Evolutionary conservation across 1,284 basidiomycete species (phyloP).

Genomic region (Takashimella koratensis): DNA sequence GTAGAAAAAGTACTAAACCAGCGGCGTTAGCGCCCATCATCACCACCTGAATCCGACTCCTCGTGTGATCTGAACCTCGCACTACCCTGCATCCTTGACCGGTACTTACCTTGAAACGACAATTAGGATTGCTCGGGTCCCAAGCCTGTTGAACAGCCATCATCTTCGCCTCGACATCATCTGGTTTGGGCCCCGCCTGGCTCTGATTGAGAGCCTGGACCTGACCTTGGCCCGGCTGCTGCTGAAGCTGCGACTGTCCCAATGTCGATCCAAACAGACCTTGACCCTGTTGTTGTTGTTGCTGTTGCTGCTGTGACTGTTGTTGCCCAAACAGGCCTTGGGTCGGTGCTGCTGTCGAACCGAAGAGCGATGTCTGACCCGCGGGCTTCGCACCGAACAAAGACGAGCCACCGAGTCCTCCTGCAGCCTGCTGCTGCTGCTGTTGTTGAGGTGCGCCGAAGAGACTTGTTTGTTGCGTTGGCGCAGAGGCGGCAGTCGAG

Average conservation of each 20-base stretch:
- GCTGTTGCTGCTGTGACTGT: constrained; percentile 17
- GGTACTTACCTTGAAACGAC: constrained; percentile 78
- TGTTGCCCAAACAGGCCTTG: constrained; percentile 16
- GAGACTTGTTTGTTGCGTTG: constrained; percentile 1
- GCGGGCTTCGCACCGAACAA: constrained; percentile 15
- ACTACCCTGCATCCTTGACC: too few relatives aligned
- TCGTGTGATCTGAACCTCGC: too few relatives aligned
- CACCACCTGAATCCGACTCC: too few relatives aligned
- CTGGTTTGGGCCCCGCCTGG: not conserved
- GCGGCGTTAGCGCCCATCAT: too few relatives aligned
- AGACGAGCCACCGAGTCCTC: constrained; percentile 9
- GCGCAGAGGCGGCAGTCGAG: not conserved
- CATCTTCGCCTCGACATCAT: constrained; percentile 59
- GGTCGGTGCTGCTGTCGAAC: constrained; percentile 8
- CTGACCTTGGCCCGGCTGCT: constrained; percentile 54
- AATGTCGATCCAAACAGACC: constrained; percentile 48
- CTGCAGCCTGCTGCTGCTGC: constrained; percentile 1
- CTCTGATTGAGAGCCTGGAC: constrained; percentile 10
- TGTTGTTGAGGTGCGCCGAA: constrained; percentile 11
- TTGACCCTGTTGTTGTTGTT: constrained; percentile 9
- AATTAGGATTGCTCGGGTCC: constrained; percentile 65
- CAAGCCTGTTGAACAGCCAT: constrained; percentile 66
- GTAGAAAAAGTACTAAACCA: constrained; percentile 82
- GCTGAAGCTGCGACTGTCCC: constrained; percentile 42
- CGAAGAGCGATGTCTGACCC: not conserved